phyloP scores from a whole-genome alignment of 306 rosid species.

The Begonia masoniana region DNA sequence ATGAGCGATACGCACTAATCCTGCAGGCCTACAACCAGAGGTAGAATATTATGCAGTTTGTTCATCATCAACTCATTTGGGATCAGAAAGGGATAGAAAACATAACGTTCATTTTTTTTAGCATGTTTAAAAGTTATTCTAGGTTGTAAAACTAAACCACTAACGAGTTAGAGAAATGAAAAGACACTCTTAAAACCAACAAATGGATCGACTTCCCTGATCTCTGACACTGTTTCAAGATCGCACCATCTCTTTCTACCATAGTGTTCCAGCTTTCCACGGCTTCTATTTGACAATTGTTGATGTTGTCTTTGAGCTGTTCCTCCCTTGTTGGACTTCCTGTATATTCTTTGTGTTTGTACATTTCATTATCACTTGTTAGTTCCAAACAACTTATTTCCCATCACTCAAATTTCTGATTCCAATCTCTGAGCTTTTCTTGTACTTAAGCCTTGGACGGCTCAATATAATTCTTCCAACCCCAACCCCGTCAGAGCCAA shows the following conservation, averaged over 20 bases:
- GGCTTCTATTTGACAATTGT: conserved; percentile 10
- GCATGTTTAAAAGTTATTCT: no score
- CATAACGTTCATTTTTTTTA: no score
- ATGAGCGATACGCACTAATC: no score
- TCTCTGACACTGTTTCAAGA: conserved; percentile 28
- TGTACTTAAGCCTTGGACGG: conserved; percentile 97
- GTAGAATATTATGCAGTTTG: no score
- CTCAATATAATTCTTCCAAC: no score
- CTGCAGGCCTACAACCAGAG: no score
- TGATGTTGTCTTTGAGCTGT: conserved; percentile 4
- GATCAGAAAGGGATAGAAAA: no score
- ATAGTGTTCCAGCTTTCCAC: conserved; percentile 26
- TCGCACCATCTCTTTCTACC: conserved; percentile 27
- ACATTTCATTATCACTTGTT: conserved; percentile 80
- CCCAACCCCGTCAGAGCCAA: no score
- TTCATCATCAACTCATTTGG: no score
- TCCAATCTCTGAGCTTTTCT: conserved; percentile 94
- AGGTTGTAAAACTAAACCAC: no score
- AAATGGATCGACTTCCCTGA: conserved; percentile 42
- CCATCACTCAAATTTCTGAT: conserved; percentile 60
- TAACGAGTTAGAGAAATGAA: conserved; percentile 59
- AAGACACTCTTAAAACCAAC: conserved; percentile 74
- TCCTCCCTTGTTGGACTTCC: conserved; percentile 20
- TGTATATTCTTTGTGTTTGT: conserved; percentile 55
- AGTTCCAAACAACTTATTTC: conserved; percentile 78